Evolutionary conservation across 306 rosid species (phyloP).

Genomic region (Abrus pulchellus): DNA sequence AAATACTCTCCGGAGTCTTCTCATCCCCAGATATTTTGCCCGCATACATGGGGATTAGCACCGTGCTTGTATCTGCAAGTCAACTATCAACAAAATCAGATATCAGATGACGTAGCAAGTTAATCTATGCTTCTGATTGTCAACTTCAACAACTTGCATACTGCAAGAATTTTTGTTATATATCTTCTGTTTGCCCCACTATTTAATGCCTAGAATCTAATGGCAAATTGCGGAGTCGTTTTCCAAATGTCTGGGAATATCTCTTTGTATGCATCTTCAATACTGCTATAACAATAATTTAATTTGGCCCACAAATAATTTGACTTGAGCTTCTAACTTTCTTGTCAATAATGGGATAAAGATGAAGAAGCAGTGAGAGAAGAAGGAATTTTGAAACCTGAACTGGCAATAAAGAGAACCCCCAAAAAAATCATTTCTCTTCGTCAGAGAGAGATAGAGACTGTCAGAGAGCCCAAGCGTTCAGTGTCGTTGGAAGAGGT

Average conservation of each 20-base stretch:
- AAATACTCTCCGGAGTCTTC: not conserved
- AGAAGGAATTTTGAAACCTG: not conserved
- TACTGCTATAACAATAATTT: constrained; percentile 12
- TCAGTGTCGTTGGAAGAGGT: not conserved
- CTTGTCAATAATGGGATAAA: not conserved
- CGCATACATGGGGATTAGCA: not conserved
- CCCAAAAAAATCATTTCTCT: not conserved
- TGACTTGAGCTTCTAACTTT: constrained; percentile 32
- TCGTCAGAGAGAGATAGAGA: not conserved
- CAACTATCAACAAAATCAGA: not conserved
- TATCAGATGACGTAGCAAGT: constrained; percentile 7
- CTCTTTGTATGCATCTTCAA: not conserved
- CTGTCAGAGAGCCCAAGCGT: not conserved
- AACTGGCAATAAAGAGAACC: not conserved
- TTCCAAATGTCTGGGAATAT: constrained; percentile 14
- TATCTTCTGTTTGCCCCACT: constrained; percentile 26
- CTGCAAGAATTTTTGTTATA: constrained; percentile 19
- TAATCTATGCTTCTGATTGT: constrained; percentile 27
- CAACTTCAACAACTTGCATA: constrained; percentile 39
- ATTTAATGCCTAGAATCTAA: constrained; percentile 43
- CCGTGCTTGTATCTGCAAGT: not conserved
- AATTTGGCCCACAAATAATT: constrained; percentile 45
- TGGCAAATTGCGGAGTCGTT: constrained; percentile 47
- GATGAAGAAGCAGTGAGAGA: not conserved
- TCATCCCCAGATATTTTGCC: not conserved